phyloP scores from a whole-genome alignment of 192 early-diverging fungal genomes.

The Dissophora ornata region DNA sequence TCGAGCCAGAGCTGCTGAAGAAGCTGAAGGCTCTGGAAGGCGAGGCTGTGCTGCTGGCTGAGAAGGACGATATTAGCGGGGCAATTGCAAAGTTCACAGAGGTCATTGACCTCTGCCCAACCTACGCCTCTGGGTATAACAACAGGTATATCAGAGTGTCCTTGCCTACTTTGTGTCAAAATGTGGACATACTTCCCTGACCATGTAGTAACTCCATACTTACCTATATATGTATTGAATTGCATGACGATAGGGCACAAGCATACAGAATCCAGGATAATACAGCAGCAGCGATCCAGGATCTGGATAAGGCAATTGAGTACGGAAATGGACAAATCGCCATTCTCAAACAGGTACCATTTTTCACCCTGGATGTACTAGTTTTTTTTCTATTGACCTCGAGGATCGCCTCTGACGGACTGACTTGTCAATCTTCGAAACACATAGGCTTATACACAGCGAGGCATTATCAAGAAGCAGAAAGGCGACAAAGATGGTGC shows the following conservation, averaged over 20 bases:
- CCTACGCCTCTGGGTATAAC: slow-evolving; percentile 63
- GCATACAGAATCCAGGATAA: slow-evolving; percentile 59
- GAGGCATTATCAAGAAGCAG: slow-evolving; percentile 59
- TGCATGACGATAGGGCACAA: slow-evolving; percentile 51
- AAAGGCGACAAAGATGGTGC: slow-evolving; percentile 57
- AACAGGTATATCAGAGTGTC: slow-evolving; percentile 52
- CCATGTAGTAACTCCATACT: too few species aligned
- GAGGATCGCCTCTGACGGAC: neutral
- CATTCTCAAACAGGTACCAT: slow-evolving; percentile 56
- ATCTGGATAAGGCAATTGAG: slow-evolving; percentile 59
- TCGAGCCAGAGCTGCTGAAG: slow-evolving; percentile 42
- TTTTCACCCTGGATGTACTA: neutral
- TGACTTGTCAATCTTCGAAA: neutral
- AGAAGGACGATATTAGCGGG: slow-evolving; percentile 56
- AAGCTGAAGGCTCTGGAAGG: slow-evolving; percentile 53
- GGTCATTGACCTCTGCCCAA: slow-evolving; percentile 52
- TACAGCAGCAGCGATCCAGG: slow-evolving; percentile 45
- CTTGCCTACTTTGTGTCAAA: neutral
- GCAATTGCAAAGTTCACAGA: slow-evolving; percentile 56
- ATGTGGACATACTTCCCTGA: too few species aligned
- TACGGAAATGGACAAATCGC: slow-evolving; percentile 54
- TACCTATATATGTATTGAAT: too few species aligned
- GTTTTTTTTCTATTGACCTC: neutral
- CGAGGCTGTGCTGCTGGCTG: slow-evolving; percentile 55
- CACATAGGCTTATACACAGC: slow-evolving; percentile 61